A percentile compares a stretch with the other conserved stretches of the same genome.
Conservation (phyloP, 352 stramenopile species). For the Lagenidium giganteum region DNA sequence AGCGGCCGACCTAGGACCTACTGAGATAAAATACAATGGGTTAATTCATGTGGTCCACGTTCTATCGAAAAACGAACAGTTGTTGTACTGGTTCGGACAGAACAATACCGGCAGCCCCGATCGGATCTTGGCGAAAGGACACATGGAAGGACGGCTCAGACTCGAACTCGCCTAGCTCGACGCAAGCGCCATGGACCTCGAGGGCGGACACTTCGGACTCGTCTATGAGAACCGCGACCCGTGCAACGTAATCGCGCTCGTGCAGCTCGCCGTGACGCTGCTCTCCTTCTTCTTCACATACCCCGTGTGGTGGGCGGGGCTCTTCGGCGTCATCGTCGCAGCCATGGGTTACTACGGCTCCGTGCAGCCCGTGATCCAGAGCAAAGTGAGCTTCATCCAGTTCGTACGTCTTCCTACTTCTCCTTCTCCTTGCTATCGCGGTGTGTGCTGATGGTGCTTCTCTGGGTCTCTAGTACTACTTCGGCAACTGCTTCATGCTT, state of each 20-base stretch:
- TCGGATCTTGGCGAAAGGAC: conserved; percentile 4
- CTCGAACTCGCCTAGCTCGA: background rate
- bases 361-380: conserved; percentile 78
- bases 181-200: conserved; percentile 51
- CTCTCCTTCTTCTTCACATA: conserved; percentile 80
- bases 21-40: no score
- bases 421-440: background rate
- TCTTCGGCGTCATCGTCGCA: conserved; percentile 76
- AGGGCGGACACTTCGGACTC: conserved; percentile 70
- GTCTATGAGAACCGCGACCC: conserved; percentile 82
- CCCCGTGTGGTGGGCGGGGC: conserved; percentile 71
- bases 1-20: no score
- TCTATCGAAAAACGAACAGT: conserved; percentile 1
- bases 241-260: conserved; percentile 76
- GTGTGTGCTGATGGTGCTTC: background rate
- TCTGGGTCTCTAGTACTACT: conserved; percentile 60
- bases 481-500: conserved; percentile 85
- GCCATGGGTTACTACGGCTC: conserved; percentile 81
- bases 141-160: no score
- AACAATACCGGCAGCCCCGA: conserved; percentile 10
- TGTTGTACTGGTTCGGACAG: conserved; percentile 6
- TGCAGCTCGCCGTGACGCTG: conserved; percentile 62
- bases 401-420: conserved; percentile 43
- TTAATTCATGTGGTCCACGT: background rate
- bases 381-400: conserved; percentile 86